Base-by-base conservation (phyloP, 768 basidiomycete genomes). In the Mycena capillaripes region DNA sequence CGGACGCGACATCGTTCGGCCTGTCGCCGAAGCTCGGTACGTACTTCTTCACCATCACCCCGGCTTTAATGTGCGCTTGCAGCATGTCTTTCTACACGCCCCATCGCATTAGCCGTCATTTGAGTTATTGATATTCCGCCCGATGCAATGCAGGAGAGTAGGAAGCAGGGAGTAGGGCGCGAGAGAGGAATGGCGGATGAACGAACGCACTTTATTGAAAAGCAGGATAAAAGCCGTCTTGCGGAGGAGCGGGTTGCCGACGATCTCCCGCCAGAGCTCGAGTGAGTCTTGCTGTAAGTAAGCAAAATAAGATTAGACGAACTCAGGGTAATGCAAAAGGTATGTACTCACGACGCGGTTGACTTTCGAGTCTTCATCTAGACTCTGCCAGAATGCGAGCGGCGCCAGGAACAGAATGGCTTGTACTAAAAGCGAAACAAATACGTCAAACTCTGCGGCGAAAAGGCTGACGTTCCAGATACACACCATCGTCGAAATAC, bases 371-470 rank as follows among this genome's bases (percentile, higher is more conserved):
- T 90, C 80, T 62, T 91, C 90, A 19, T 89, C 86, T 21, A 91
- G 86, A 64, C 83, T 82, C 67, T 90, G 86, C 75, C 91, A 88
- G 76, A 90, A 89, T 0, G 86, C 81, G 10, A 91, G 82, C 0
- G 90, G 90, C 1, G 88, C 90, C 27, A 91, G 84, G 78, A 91
- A 91, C 69, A 91, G 89, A 69, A 91, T 89, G 0, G 90, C 88
- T 78, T 89, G 84, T 19, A 89, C 87, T 84, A 34, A 17, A 70
- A 25, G 10, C 16, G 5, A 38, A 55, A 38, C 16, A 38, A 44
- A 10, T 25, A 42, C 16, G 21, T 61, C n/a, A 48, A 38, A 0
- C 10, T 4, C 48, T 11, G 14, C 7, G 23, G 14, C 8, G 17
- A 52, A 30, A 12, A 16, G n/a, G 29, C 38, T 14, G 40, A 19